phyloP scores from a whole-genome alignment of 306 rosid genomes.

The Medicago lupulina region DNA sequence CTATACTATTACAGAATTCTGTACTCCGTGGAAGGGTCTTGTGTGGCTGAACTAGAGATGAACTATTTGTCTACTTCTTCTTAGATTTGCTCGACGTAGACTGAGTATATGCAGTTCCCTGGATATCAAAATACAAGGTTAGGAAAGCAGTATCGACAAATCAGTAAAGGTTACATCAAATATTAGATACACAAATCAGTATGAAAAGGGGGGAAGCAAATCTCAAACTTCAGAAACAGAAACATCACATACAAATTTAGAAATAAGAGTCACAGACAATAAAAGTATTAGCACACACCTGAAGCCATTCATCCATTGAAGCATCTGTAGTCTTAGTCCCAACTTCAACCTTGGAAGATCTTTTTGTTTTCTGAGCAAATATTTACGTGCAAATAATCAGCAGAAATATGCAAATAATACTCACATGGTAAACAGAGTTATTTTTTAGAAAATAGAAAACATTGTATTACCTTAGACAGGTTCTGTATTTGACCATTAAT shows the following conservation, averaged over 20 bases:
- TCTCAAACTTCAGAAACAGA: background rate
- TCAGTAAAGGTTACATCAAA: background rate
- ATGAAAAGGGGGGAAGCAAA: background rate
- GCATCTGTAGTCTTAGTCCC: constrained; percentile 82
- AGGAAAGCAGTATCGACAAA: background rate
- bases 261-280: background rate
- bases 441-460: background rate
- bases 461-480: constrained; percentile 73
- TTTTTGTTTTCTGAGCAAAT: constrained; percentile 76
- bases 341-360: constrained; percentile 89
- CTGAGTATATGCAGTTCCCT: constrained; percentile 87
- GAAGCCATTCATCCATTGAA: constrained; percentile 88
- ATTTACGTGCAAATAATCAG: constrained; percentile 26
- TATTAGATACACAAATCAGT: background rate
- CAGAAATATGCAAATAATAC: constrained; percentile 18
- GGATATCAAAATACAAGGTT: constrained; percentile 37
- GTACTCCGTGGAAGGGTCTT: constrained; percentile 52
- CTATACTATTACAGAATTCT: constrained; percentile 60
- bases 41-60: constrained; percentile 50
- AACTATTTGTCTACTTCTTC: constrained; percentile 69
- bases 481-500: constrained; percentile 80
- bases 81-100: constrained; percentile 68
- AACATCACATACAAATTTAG: background rate
- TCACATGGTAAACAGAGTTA: background rate
- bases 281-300: constrained; percentile 59